Conservation (phyloP, 2,329 filamentous ascomycete genomes). For the Fusarium sterilihyphosum region DNA sequence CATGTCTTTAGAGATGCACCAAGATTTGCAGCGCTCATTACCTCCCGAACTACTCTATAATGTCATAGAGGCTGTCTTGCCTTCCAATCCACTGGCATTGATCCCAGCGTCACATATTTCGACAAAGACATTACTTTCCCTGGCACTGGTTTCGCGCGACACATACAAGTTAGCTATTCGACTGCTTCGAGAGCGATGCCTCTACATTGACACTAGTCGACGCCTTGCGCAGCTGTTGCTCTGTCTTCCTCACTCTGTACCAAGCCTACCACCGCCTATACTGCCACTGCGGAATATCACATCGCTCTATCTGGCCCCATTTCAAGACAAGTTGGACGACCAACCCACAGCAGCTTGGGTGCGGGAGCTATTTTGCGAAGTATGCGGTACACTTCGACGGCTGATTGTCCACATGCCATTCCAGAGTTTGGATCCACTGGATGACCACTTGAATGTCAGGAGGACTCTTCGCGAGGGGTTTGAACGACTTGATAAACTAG, state of each 20-base stretch:
- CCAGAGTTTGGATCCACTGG: slow-evolving; percentile 52
- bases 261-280: slow-evolving; percentile 40
- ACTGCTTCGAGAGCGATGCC: slow-evolving; percentile 56
- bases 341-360: slow-evolving; percentile 53
- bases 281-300: slow-evolving; percentile 50
- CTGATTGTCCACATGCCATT: slow-evolving; percentile 61
- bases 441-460: slow-evolving; percentile 54
- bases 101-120: slow-evolving; percentile 52
- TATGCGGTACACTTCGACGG: slow-evolving; percentile 53
- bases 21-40: slow-evolving; percentile 32
- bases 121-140: slow-evolving; percentile 56
- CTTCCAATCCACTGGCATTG: slow-evolving; percentile 44
- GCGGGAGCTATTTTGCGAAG: slow-evolving; percentile 54
- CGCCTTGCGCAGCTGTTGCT: slow-evolving; percentile 49
- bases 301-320: slow-evolving; percentile 55
- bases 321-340: slow-evolving; percentile 51
- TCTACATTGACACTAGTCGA: slow-evolving; percentile 54
- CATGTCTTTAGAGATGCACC: slow-evolving; percentile 6
- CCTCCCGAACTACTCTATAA: slow-evolving; percentile 50
- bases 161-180: slow-evolving; percentile 54
- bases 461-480: slow-evolving; percentile 58
- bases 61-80: slow-evolving; percentile 50
- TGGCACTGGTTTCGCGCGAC: slow-evolving; percentile 55
- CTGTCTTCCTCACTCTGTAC: slow-evolving; percentile 47
- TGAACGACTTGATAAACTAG: slow-evolving; percentile 52